These are phyloP conservation scores for Leptodermis oblonga DNA, from an alignment of 257 asterid genomes.

Conservation along the genomic window DNA sequence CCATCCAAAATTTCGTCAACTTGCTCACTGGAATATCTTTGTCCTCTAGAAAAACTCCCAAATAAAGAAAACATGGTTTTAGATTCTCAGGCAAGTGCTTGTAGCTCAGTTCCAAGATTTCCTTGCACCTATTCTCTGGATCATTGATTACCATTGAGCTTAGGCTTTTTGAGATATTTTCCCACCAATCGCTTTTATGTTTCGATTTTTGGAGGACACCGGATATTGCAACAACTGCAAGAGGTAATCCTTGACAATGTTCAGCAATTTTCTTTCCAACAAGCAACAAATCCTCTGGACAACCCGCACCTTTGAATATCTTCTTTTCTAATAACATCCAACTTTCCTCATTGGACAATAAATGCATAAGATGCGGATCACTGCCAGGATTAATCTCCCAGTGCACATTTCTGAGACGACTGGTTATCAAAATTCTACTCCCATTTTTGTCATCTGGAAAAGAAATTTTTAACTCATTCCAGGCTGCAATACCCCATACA, in stretches of 20 bases:
- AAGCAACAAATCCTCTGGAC: slow-evolving; percentile 1
- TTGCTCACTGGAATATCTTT: slow-evolving; percentile 11
- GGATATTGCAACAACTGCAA: slow-evolving; percentile 2
- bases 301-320: not conserved
- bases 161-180: not conserved
- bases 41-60: not conserved
- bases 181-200: not conserved
- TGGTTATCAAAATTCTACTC: slow-evolving; percentile 6
- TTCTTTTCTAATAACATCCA: slow-evolving; percentile 11
- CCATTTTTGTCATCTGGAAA: not conserved
- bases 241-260: slow-evolving; percentile 10
- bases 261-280: slow-evolving; percentile 10
- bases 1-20: slow-evolving; percentile 10
- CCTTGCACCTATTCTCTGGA: not conserved
- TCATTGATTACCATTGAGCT: not conserved
- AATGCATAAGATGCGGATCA: slow-evolving; percentile 27
- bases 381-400: not conserved
- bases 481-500: not conserved
- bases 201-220: not conserved
- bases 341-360: slow-evolving; percentile 10
- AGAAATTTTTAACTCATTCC: not conserved
- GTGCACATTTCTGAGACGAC: not conserved
- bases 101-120: slow-evolving; percentile 9
- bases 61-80: slow-evolving; percentile 1
- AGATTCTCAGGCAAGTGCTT: slow-evolving; percentile 11